Base-by-base conservation (phyloP, 768 basidiomycete species). In the Termitomyces bulborhizus region DNA sequence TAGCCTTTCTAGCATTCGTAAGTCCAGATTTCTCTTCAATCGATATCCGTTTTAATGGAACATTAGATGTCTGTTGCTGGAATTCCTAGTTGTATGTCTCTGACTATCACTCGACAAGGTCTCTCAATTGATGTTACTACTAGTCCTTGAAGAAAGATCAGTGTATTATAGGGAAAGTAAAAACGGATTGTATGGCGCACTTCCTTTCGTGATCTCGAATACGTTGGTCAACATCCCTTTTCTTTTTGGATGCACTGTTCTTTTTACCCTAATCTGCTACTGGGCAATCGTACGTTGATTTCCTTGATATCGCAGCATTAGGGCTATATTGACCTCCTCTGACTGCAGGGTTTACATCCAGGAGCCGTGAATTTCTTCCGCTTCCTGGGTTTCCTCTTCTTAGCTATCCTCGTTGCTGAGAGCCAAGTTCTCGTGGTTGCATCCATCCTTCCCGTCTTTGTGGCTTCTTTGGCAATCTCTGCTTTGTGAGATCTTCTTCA, bases 51-150 rank as follows among this genome's bases (percentile, higher is more conserved):
- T 13, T 21, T 31, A 26, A 55, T 36, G 44, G 11, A 24, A 34
- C 3, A 45, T 0, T 53, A 76, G 75, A 82, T 83, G 80, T 76
- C 76, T 13, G 82, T 84, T 3, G 81, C 82, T 24, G 82, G 82
- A 18, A 83, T 84, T 40, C 83, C 82, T 2, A 65, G 76, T 27
- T 83, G 75, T 76, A 57, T 42, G 71, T 60, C 3, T 12, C 18
- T 27, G 29, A 4, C 12, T 32, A 31, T 29, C 8, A 16, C 4
- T 29, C 24, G 11, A n/a, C 21, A 3, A 3, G 9, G 6, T 32
- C 9, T 3, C 41, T 31, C 13, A 42, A 26, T 45, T 13, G n/a
- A 4, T 13, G 26, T 4, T 39, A n/a, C n/a, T 59, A 76, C n/a
- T 59, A 76, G 76, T 80, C 65, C 70, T 85, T 21, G 82, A 85